Evolutionary conservation across 305 asterid species (phyloP), one percentile per base, ranked within the genome.

Genomic region (Fraxinus sp.): DNA sequence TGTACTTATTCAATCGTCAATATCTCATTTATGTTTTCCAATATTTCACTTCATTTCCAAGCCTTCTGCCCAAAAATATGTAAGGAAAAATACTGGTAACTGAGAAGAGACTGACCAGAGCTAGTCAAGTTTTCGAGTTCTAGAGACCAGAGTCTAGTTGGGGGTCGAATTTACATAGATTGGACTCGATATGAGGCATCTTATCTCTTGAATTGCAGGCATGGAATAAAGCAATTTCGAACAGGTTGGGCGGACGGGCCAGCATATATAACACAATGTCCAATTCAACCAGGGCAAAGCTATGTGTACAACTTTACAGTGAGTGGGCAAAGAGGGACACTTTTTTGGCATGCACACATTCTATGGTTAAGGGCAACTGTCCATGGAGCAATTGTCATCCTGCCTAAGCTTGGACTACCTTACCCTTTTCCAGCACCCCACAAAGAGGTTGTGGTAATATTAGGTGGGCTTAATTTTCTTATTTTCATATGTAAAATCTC

Each of bases 161-260:
- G 26, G 35, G 16, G 6, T 64, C 6, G 6, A 64, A 5, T 20
- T 64, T 3, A 64, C 72, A 5, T 9, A 22, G 16, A 57, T 6
- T 57, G 11, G 1, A n/a, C 28, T 6, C 22, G 13, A 22, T 20
- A 1, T 35, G 20, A 30, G 22, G 24, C 52, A 18, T 81, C 1
- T 14, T 4, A 30, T 66, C 4, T 13, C 8, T 52, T 16, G 32
- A 55, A 20, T 6, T 30, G 7, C 75, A 94, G 98, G 98, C 98
- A 94, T 37, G 98, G 98, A 11, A 68, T 93, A 13, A 87, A 85
- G 77, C 98, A 94, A 75, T 5, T 90, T 1, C 82, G 94, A 13
- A 91, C 90, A 0, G 96, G 95, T 1, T 94, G 98, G 98, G 91
- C 98, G 0, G 98, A 94, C 28, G 98, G 98, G 1, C 98, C 98